Base-by-base conservation (phyloP, 345 rosid genomes). In the Gossypium longicalyx region DNA sequence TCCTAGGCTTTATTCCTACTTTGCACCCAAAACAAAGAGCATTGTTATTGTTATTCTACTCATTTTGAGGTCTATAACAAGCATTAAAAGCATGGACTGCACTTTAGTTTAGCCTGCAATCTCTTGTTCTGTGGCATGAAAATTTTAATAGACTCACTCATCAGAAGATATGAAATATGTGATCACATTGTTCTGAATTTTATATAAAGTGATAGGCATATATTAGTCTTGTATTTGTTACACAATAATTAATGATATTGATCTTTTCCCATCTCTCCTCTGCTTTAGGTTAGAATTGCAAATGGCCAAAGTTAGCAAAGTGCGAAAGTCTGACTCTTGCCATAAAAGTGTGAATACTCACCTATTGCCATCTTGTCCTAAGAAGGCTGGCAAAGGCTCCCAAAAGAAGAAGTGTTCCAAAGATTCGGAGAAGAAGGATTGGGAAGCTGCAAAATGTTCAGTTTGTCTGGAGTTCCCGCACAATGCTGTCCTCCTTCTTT, bases 401-500 rank as follows among this genome's bases (percentile, higher is more conserved):
- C 25, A 74, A 59, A 83, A 81, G 83, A 69, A 76, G 64, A 81
- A 70, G 66, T 74, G 72, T 23, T 11, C 70, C 13, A 82, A 89
- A 83, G 64, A 82, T 74, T 58, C 62, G 9, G 88, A 87, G 77
- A 81, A 82, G 84, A 86, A 83, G 76, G 95, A 88, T 61, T 92
- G 89, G 97, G 84, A 86, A 61, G 77, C 85, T 69, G 85, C 89
- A 63, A 81, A 83, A 9, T 94, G 97, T 62, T 85, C 95, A 0
- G 91, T 94, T 56, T 92, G 94, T 80, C 81, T 91, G 75, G 97
- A 92, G 82, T 86, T 73, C 74, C 97, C 98, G 45, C 97, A 91
- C 87, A 91, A 91, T 70, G 93, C 98, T 11, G 95, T 89, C 29
- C 93, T 92, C 27, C 90, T 94, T 15, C 85, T 91, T 12, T 89